phyloP scores from a whole-genome alignment of 345 rosid genomes.

The Eucalyptus albens region DNA sequence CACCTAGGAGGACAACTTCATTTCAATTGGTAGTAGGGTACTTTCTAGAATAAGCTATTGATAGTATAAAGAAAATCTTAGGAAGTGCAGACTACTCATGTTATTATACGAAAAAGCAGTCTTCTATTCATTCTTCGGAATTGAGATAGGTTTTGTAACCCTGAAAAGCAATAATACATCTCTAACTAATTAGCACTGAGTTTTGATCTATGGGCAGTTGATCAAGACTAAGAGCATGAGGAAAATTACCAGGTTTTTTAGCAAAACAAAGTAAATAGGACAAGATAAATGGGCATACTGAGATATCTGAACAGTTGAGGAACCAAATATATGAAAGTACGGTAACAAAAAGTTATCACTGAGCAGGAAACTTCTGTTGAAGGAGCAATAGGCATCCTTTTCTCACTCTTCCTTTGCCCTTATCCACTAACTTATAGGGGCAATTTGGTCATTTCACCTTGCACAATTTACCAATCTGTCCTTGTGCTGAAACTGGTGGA shows the following conservation, averaged over 20 bases:
- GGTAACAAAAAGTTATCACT: neutral
- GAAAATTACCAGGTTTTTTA: neutral
- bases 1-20: neutral
- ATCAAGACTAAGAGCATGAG: neutral
- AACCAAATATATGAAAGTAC: neutral
- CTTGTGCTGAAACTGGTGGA: no score
- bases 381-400: neutral
- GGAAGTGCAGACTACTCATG: neutral
- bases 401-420: no score
- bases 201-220: neutral
- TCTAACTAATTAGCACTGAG: neutral
- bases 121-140: neutral
- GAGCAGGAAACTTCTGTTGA: neutral
- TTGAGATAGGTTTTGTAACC: neutral
- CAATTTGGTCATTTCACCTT: no score
- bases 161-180: neutral
- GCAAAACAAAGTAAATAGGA: neutral
- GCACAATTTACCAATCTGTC: no score
- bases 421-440: no score
- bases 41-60: neutral
- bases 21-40: neutral
- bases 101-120: neutral
- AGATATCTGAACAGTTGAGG: neutral
- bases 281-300: neutral
- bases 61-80: neutral